Percentiles rank a stretch among this genome's conserved stretches.
phyloP scores from a whole-genome alignment of 2,329 filamentous ascomycete species.

The Ophiocordyceps robertsii region DNA sequence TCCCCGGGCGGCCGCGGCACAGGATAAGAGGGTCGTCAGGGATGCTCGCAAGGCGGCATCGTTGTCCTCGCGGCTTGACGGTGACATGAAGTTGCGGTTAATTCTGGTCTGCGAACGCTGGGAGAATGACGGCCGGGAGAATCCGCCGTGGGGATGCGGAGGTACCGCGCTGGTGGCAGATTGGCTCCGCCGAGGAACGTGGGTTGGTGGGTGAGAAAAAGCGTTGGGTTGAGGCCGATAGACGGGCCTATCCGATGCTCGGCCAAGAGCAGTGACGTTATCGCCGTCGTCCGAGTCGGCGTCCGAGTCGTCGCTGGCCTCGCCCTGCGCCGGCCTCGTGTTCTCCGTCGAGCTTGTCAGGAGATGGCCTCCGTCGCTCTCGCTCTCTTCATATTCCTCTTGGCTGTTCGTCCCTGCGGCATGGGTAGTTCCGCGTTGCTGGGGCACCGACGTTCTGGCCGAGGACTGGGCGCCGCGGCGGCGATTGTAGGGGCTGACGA shows the following conservation, averaged over 20 bases:
- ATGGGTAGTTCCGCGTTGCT: slow-evolving; percentile 27
- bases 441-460: slow-evolving; percentile 16
- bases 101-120: slow-evolving; percentile 33
- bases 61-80: slow-evolving; percentile 65
- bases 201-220: slow-evolving; percentile 68
- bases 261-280: slow-evolving; percentile 68
- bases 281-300: slow-evolving; percentile 49
- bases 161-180: slow-evolving; percentile 35
- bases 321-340: slow-evolving; percentile 19
- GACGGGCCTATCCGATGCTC: slow-evolving; percentile 32
- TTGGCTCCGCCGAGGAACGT: slow-evolving; percentile 31
- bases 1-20: slow-evolving; percentile 76
- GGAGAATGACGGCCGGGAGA: slow-evolving; percentile 34
- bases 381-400: slow-evolving; percentile 88
- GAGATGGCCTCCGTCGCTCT: slow-evolving; percentile 69
- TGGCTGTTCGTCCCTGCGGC: slow-evolving; percentile 57
- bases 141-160: slow-evolving; percentile 34
- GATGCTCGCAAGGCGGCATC: slow-evolving; percentile 87
- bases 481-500: slow-evolving; percentile 51
- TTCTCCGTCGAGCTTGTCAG: slow-evolving; percentile 48
- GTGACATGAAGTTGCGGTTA: slow-evolving; percentile 53
- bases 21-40: slow-evolving; percentile 90
- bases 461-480: slow-evolving; percentile 36
- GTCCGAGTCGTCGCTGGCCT: slow-evolving; percentile 30
- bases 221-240: slow-evolving; percentile 88